A percentile compares a stretch with the other conserved stretches of the same genome.
Conservation (phyloP, 306 rosid genomes). For the Malus sylvestris region DNA sequence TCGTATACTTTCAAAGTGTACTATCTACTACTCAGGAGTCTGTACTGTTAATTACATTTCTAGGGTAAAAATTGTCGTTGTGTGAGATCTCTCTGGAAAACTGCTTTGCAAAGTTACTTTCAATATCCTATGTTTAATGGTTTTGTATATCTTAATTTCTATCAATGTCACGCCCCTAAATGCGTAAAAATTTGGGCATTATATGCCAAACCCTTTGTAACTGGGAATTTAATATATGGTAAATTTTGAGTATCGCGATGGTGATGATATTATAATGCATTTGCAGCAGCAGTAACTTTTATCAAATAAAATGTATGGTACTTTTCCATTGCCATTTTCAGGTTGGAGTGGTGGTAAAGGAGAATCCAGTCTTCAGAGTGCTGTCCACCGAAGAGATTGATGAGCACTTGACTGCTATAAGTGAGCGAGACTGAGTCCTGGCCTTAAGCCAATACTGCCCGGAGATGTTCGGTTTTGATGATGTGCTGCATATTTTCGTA, state of each 20-base stretch:
- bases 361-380: conserved; percentile 69
- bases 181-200: background rate
- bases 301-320: background rate
- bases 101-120: background rate
- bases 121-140: background rate
- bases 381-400: conserved; percentile 85
- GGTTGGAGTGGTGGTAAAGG: conserved; percentile 93
- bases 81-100: background rate
- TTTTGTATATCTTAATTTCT: background rate
- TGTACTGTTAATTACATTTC: background rate
- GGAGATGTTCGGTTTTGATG: background rate
- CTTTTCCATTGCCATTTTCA: conserved; percentile 18
- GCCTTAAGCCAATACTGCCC: background rate
- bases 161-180: background rate
- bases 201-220: background rate
- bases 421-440: conserved; percentile 80
- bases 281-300: background rate
- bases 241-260: background rate
- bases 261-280: background rate
- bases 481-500: conserved; percentile 16
- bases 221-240: background rate
- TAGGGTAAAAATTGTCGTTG: background rate
- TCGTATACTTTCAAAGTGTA: background rate
- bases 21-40: background rate
- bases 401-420: conserved; percentile 96